These are phyloP conservation scores for Sporothrix pseudoabietina DNA, from an alignment of 2,329 filamentous ascomycete genomes.

Conservation along the genomic window DNA sequence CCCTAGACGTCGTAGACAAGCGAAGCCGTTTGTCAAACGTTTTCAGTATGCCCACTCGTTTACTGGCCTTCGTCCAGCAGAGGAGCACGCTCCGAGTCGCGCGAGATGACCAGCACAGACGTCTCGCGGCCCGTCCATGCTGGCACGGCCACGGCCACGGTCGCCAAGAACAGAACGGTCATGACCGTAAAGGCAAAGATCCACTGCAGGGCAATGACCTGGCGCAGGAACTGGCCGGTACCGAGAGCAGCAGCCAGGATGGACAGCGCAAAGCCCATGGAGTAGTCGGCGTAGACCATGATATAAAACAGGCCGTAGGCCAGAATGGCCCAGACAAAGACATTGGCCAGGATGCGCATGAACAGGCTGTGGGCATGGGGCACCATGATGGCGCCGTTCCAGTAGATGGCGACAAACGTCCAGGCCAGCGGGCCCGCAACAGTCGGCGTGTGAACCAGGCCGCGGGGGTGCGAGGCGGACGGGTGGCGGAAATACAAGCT, in stretches of 20 bases:
- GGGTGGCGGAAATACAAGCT: slow-evolving; percentile 80
- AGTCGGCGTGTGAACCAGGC: slow-evolving; percentile 72
- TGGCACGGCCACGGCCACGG: slow-evolving; percentile 65
- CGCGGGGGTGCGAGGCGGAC: slow-evolving; percentile 58
- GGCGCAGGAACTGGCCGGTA: slow-evolving; percentile 72
- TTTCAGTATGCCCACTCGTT: too few relatives aligned
- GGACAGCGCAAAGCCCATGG: slow-evolving; percentile 77
- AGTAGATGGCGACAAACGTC: slow-evolving; percentile 85
- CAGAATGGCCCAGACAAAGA: slow-evolving; percentile 84
- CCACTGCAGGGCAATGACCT: slow-evolving; percentile 82
- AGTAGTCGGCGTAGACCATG: slow-evolving; percentile 70
- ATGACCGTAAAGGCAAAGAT: slow-evolving; percentile 89
- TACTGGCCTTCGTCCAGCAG: slow-evolving; percentile 58
- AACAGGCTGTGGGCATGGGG: slow-evolving; percentile 64
- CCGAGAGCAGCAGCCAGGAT: slow-evolving; percentile 74
- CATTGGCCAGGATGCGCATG: slow-evolving; percentile 79
- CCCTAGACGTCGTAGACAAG: background rate
- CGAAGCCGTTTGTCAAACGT: too few relatives aligned
- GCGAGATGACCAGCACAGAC: slow-evolving; percentile 34
- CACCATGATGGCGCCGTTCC: slow-evolving; percentile 85
- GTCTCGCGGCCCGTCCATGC: slow-evolving; percentile 61
- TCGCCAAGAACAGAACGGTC: slow-evolving; percentile 69
- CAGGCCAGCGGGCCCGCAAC: slow-evolving; percentile 80
- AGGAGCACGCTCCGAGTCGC: slow-evolving; percentile 62
- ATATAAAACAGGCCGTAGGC: slow-evolving; percentile 78